Percentiles rank a stretch among this genome's conserved stretches.
Conservation (phyloP, 306 rosid genomes). For the Prunus mira region DNA sequence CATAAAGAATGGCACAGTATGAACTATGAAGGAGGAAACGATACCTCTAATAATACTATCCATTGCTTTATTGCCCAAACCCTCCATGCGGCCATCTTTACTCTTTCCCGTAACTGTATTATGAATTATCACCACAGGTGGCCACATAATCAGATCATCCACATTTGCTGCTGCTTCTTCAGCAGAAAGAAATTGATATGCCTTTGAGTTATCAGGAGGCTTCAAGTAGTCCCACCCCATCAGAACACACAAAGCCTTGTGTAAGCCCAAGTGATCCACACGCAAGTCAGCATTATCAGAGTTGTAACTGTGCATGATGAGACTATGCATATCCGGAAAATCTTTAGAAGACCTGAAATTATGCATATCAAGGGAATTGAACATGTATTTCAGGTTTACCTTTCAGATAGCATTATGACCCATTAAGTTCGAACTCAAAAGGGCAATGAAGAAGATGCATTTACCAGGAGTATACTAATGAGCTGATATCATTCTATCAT, state of each 20-base stretch:
- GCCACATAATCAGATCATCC: constrained; percentile 98
- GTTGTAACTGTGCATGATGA: constrained; percentile 89
- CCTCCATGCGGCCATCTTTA: constrained; percentile 97
- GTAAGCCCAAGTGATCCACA: constrained; percentile 94
- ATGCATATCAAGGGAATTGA: constrained; percentile 65
- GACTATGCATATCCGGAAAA: constrained; percentile 87
- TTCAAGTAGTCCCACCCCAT: constrained; percentile 92
- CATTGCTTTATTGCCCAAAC: constrained; percentile 98
- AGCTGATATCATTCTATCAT: not conserved
- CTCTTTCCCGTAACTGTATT: constrained; percentile 84
- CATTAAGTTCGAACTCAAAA: constrained; percentile 35
- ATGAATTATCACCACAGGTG: constrained; percentile 94
- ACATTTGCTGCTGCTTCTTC: constrained; percentile 89
- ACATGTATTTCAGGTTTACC: constrained; percentile 52
- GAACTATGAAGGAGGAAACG: constrained; percentile 33
- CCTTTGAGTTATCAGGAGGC: constrained; percentile 88
- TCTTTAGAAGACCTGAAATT: constrained; percentile 95
- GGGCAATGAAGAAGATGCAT: constrained; percentile 32
- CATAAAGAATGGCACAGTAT: constrained; percentile 30
- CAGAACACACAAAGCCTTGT: constrained; percentile 90
- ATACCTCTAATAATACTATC: constrained; percentile 93
- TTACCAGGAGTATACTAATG: constrained; percentile 13
- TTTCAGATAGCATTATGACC: constrained; percentile 30
- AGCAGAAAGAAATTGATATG: constrained; percentile 77
- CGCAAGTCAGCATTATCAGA: constrained; percentile 61